phyloP scores from a whole-genome alignment of 139 green algal species.

The Haematococcus lacustris region DNA sequence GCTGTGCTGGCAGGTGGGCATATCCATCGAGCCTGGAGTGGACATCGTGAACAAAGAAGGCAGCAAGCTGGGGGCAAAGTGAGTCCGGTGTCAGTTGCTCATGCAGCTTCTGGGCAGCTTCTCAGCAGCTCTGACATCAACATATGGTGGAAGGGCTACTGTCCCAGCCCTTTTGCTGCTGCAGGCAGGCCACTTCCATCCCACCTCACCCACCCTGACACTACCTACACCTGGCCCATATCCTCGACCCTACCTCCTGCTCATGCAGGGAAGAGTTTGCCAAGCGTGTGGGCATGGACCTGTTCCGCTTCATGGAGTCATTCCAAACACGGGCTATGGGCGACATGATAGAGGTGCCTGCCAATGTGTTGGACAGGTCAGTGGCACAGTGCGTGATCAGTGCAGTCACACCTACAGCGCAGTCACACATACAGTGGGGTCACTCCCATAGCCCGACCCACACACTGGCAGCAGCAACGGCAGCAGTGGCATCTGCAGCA shows the following conservation, averaged over 20 bases:
- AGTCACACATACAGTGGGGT: too few species aligned
- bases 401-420: too few species aligned
- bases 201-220: too few species aligned
- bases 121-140: too few species aligned
- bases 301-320: slow-evolving; percentile 17
- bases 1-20: slow-evolving; percentile 3
- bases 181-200: neutral
- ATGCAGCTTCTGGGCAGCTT: too few species aligned
- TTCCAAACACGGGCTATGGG: slow-evolving; percentile 14
- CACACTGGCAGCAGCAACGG: too few species aligned
- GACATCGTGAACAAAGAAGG: slow-evolving; percentile 21
- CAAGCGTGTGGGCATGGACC: slow-evolving; percentile 15
- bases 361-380: slow-evolving; percentile 11
- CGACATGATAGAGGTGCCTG: slow-evolving; percentile 11
- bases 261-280: slow-evolving; percentile 20
- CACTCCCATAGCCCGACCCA: too few species aligned
- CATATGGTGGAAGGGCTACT: neutral
- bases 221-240: too few species aligned
- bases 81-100: neutral
- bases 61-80: slow-evolving; percentile 15
- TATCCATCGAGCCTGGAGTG: slow-evolving; percentile 12
- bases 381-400: too few species aligned
- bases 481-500: too few species aligned
- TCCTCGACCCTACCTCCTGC: too few species aligned
- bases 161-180: neutral